Conservation (phyloP, 1,284 basidiomycete species). For the Salmacisia buchloeana region DNA sequence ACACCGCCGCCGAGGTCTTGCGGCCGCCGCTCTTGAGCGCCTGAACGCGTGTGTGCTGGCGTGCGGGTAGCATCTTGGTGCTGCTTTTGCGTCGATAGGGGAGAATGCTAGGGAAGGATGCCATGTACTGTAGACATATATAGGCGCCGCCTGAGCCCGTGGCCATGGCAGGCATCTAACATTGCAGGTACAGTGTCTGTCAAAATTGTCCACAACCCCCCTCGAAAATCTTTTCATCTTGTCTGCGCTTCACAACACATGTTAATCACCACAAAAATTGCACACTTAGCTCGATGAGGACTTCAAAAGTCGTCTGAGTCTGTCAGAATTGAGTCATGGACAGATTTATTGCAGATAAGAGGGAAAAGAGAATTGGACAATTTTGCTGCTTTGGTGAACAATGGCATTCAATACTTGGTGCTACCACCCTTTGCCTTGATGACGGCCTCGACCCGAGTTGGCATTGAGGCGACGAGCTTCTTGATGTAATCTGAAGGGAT, state of each 20-base stretch:
- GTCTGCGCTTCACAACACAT: no score
- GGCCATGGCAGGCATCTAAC: no score
- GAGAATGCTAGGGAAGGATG: no score
- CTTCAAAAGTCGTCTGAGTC: no score
- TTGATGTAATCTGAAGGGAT: not conserved
- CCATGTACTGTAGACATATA: no score
- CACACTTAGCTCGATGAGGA: not conserved
- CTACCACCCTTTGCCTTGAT: conserved; percentile 15
- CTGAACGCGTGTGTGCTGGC: no score
- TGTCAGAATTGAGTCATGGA: not conserved
- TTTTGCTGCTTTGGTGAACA: not conserved
- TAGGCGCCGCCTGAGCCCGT: no score
- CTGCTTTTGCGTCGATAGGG: no score
- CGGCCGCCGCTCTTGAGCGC: no score
- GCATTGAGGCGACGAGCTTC: conserved; percentile 16
- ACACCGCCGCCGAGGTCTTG: no score
- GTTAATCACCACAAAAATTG: not conserved
- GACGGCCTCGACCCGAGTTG: conserved; percentile 12
- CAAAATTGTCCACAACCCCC: not conserved
- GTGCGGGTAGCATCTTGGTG: no score
- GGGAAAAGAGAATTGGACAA: not conserved
- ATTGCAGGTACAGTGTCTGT: not conserved
- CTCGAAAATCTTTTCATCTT: not conserved
- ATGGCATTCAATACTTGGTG: conserved; percentile 11
- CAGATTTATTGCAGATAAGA: not conserved